phyloP scores from a whole-genome alignment of 768 basidiomycete genomes.

The Boletus rufocinnamomeus region DNA sequence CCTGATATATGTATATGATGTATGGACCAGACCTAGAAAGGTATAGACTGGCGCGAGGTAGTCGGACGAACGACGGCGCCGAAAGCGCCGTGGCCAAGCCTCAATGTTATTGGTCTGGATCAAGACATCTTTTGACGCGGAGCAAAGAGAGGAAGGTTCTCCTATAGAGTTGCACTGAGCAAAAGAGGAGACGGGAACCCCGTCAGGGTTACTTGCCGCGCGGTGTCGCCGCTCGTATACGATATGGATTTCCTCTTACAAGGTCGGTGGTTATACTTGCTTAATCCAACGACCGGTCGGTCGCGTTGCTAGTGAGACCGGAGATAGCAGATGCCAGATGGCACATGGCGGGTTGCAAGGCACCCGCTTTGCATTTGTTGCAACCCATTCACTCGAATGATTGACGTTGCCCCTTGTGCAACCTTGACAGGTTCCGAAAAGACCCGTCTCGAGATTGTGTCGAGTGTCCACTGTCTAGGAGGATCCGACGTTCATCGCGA shows the following conservation, averaged over 20 bases:
- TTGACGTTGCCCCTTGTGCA: neutral
- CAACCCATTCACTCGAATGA: constrained; percentile 38
- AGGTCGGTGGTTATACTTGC: constrained; percentile 27
- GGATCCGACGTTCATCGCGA: neutral
- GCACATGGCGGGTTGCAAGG: constrained; percentile 48
- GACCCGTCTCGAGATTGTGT: neutral
- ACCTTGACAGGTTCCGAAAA: neutral
- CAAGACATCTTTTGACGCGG: neutral
- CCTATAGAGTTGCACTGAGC: neutral
- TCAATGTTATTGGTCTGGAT: neutral
- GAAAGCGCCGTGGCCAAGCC: neutral
- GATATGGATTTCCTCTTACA: constrained; percentile 57
- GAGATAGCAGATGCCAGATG: constrained; percentile 3
- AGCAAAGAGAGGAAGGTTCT: neutral
- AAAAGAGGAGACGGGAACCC: constrained; percentile 42
- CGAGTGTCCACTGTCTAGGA: neutral
- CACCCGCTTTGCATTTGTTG: constrained; percentile 26
- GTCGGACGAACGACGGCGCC: neutral
- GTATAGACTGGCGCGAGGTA: neutral
- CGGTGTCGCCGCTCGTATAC: constrained; percentile 47
- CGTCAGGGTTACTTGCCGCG: constrained; percentile 51
- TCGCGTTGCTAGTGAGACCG: constrained; percentile 3
- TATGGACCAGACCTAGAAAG: neutral
- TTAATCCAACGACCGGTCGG: neutral
- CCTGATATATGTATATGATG: neutral